Evolutionary conservation across 192 early-diverging fungal species (phyloP), one percentile per base, ranked within the genome.

Genomic region (Gamsiella multidivaricata): DNA sequence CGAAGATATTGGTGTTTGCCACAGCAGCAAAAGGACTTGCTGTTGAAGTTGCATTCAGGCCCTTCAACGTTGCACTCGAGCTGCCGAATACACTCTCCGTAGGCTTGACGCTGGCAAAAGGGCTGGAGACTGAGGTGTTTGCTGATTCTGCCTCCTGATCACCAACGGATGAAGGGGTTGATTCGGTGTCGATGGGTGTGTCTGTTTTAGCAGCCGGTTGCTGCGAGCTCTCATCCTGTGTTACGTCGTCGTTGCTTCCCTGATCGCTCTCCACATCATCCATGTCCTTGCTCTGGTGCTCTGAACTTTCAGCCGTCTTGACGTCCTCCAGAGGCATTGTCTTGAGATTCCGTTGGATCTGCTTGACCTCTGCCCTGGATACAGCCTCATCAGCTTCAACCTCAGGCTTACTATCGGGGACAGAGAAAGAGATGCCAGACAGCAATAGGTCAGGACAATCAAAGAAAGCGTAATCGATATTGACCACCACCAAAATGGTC

Each of bases 251-350:
- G 17, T 29, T 32, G 59, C 65, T 76, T 41, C 73, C 73, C 12
- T 29, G 46, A 29, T 75, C 72, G 39, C 74, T 78, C 29, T 76
- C 65, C 9, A 69, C 74, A 34, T 78, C 74, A n/a, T 78, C 74
- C 74, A 78, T 78, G 14, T 78, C 74, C 36, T 69, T 78, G 60
- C 23, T 47, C 22, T 65, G 33, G 9, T 26, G 22, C 23, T 41
- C 20, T 2, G 42, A 34, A 5, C 6, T 55, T 1, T 42, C 26
- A 5, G 46, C 12, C 20, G 11, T 57, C 23, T 39, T 68, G 17
- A 11, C 46, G 39, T 78, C 74, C 47, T 78, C 74, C 37, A 78
- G 20, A 20, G 74, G 74, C 74, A 78, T 78, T 22, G 74, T 78
- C 61, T 78, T 78, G 33, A 78, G 46, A 20, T 78, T 64, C 15